phyloP scores from a whole-genome alignment of 164 flowering plant species.

The Buxus sempervirens region DNA sequence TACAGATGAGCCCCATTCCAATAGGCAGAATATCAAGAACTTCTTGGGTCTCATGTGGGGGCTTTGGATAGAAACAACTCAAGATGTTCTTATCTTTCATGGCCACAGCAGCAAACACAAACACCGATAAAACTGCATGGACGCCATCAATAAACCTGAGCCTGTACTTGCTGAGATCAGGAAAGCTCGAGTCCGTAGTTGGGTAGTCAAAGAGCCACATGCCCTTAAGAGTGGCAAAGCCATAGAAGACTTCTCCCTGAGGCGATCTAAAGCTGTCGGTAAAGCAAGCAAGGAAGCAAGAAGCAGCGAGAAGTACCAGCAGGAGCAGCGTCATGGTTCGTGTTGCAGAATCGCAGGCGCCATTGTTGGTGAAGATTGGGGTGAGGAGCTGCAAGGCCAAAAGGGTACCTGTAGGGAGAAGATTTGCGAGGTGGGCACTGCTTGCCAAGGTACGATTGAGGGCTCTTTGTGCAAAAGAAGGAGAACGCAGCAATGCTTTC shows the following conservation, averaged over 20 bases:
- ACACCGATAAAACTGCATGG: constrained; percentile 38
- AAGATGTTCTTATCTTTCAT: constrained; percentile 41
- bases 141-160: constrained; percentile 31
- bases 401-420: no score
- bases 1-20: constrained; percentile 42
- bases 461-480: no score
- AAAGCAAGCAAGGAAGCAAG: no score
- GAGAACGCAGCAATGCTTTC: no score
- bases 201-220: no score
- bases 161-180: constrained; percentile 30
- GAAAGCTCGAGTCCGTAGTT: constrained; percentile 15
- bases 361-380: no score
- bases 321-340: no score
- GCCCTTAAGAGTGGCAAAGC: constrained; percentile 46
- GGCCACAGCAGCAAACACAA: constrained; percentile 44
- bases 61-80: no score
- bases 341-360: no score
- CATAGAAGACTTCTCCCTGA: constrained; percentile 48
- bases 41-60: constrained; percentile 30
- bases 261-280: constrained; percentile 48
- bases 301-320: constrained; percentile 35
- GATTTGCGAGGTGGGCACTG: no score
- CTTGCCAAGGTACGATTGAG: no score
- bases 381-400: no score
- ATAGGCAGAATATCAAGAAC: constrained; percentile 31